Conservation (phyloP, 2,329 filamentous ascomycete genomes). For the Diaporthe destruens region DNA sequence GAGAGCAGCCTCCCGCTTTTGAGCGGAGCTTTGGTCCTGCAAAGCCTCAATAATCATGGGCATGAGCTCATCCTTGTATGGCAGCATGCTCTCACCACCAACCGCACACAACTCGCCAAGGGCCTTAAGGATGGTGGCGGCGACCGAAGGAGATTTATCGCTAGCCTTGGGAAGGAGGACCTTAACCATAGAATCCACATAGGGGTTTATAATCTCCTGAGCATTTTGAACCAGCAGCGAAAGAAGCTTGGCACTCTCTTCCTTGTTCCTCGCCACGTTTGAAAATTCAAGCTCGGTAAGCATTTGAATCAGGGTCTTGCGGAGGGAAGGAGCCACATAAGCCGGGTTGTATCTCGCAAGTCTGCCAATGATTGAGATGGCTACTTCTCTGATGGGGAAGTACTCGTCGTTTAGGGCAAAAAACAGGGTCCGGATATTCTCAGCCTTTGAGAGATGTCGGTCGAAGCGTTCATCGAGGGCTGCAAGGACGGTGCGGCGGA, state of each 20-base stretch:
- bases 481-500: slow-evolving; percentile 87
- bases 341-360: slow-evolving; percentile 92
- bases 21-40: slow-evolving; percentile 91
- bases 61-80: slow-evolving; percentile 93
- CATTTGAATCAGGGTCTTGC: slow-evolving; percentile 95
- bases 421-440: slow-evolving; percentile 96
- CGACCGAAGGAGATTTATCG: slow-evolving; percentile 87
- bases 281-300: slow-evolving; percentile 97
- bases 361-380: slow-evolving; percentile 95
- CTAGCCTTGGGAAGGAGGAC: slow-evolving; percentile 93
- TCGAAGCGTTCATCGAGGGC: slow-evolving; percentile 96
- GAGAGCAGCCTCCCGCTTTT: slow-evolving; percentile 91
- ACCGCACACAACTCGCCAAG: slow-evolving; percentile 95
- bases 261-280: slow-evolving; percentile 92
- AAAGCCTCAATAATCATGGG: slow-evolving; percentile 93
- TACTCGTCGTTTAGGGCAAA: slow-evolving; percentile 95
- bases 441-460: slow-evolving; percentile 94
- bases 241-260: slow-evolving; percentile 93
- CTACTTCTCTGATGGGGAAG: slow-evolving; percentile 91
- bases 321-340: slow-evolving; percentile 94
- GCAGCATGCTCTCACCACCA: slow-evolving; percentile 92
- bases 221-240: slow-evolving; percentile 94
- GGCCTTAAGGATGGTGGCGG: slow-evolving; percentile 93
- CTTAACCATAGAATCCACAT: slow-evolving; percentile 95
- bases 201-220: slow-evolving; percentile 92